Evolutionary conservation across 2,329 filamentous ascomycete genomes (phyloP), one percentile per base, ranked within the genome.

Genomic region (Penicillium rolfsii): DNA sequence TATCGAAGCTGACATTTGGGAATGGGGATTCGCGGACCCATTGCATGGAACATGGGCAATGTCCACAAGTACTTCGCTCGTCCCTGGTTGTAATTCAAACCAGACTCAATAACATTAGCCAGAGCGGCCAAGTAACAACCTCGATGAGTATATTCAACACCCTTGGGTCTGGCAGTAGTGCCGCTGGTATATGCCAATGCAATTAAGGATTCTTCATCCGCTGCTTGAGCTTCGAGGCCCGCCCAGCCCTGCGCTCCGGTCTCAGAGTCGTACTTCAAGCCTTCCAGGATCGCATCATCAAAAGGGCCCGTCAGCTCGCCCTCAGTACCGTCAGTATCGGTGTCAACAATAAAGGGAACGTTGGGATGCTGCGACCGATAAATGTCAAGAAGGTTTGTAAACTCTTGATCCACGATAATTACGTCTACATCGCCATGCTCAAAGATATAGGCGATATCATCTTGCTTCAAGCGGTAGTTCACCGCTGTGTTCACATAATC

Each of bases 121-220:
- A 97, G 72, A 0, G 92, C 83, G 0, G 92, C 94, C 12, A 99
- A 83, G 73, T 98, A 99, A 7, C 87, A 87, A 4, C 93, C 91
- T 50, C 95, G 85, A 75, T 98, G 91, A 1, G 92, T 97, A 73
- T 90, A 97, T 58, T 96, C 88, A 3, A 97, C 94, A 5, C 95
- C 95, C 76, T 99, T 98, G 1, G 95, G 95, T 33, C 85, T 83
- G 0, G 93, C 93, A 0, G 95, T 98, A 0, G 95, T 98, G 4
- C 94, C 94, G 30, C 90, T 95, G 0, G 95, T 99, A 75, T 98
- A 98, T 1, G 94, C 91, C 58, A 99, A 87, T 3, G 93, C 92
- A 62, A 98, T 84, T 67, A 91, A 84, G 62, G 87, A 87, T 67
- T 97, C 89, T 74, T 99, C 95, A 69, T 92, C 84, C 1, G 83